Evolutionary conservation across 2,329 filamentous ascomycete genomes (phyloP), one percentile per base, ranked within the genome.

Genomic region (Xylaria sp.): DNA sequence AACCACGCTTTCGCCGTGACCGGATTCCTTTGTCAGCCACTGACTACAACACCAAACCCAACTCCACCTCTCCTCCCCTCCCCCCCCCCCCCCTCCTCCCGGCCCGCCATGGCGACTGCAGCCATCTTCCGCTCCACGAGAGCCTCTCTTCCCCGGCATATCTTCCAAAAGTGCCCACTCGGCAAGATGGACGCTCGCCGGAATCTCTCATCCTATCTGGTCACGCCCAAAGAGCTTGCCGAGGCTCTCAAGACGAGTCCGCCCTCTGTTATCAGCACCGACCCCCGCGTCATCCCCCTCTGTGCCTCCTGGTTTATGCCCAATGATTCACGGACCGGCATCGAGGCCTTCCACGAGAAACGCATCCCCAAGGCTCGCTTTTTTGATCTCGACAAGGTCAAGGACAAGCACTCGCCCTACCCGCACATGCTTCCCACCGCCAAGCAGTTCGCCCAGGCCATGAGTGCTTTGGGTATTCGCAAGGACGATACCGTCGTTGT

Each of bases 281-380:
- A 93, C 13, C 92, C 95, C 0, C 90, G 92, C 72, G 91, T 97
- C 50, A 90, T 99, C 62, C 93, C 96, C 2, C 86, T 99, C 48
- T 97, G 94, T 81, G 96, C 94, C 55, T 88, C 93, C 28, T 99
- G 96, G 96, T 99, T 97, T 78, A 88, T 99, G 70, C 96, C 96
- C 70, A 98, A 97, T 80, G 95, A 97, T 73, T 88, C 88, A 62
- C 90, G 94, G 69, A 92, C 88, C 58, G 96, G 96, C 62, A 89
- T 92, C 73, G 86, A 96, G 71, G 89, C 91, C 50, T 99, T 95
- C 84, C 88, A 90, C 72, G 87, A 93, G 78, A 88, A 90, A 77
- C 93, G 93, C 75, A 96, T 99, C 71, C 95, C 94, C 25, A 90
- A 91, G 76, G 91, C 96, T 1, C 92, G 94, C 36, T 99, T 98